Evolutionary conservation across 179 eudicot genomes (phyloP).

Genomic region (Spergularia azorica): DNA sequence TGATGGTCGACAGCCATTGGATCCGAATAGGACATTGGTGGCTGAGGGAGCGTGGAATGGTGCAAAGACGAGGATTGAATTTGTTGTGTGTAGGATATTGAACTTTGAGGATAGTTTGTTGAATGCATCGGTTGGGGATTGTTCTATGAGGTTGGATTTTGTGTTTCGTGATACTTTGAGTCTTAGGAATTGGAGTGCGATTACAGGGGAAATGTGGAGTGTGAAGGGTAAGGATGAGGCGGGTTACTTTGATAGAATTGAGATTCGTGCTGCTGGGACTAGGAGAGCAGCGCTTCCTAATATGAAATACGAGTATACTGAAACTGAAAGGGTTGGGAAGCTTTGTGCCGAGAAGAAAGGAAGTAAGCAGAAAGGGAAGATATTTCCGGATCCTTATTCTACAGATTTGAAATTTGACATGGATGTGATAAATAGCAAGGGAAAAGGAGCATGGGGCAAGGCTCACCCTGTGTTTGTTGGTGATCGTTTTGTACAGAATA

Average conservation of each 20-base stretch:
- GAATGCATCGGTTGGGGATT: constrained; percentile 66
- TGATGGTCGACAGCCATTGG: constrained; percentile 45
- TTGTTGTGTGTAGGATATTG: constrained; percentile 72
- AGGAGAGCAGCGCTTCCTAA: constrained; percentile 34
- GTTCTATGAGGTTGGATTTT: constrained; percentile 69
- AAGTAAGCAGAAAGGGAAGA: constrained; percentile 33
- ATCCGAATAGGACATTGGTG: constrained; percentile 57
- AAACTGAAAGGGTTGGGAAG: constrained; percentile 39
- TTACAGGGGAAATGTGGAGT: constrained; percentile 83
- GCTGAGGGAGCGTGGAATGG: constrained; percentile 84
- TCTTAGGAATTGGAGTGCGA: constrained; percentile 57
- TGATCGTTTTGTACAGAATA: constrained; percentile 37
- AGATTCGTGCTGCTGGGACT: constrained; percentile 44
- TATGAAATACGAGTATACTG: constrained; percentile 64
- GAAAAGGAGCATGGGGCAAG: constrained; percentile 56
- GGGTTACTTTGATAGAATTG: constrained; percentile 57
- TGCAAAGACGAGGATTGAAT: constrained; percentile 46
- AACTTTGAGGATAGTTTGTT: constrained; percentile 33
- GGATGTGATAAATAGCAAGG: constrained; percentile 52
- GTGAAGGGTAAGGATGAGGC: constrained; percentile 47
- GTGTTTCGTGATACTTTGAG: constrained; percentile 55
- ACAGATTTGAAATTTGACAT: constrained; percentile 78
- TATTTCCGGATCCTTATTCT: constrained; percentile 59
- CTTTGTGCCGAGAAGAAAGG: constrained; percentile 46
- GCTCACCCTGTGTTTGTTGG: constrained; percentile 67